Percentiles rank a stretch among this genome's conserved stretches.
phyloP scores from a whole-genome alignment of 139 green algal genomes.

The Limnomonas spitsbergensis region DNA sequence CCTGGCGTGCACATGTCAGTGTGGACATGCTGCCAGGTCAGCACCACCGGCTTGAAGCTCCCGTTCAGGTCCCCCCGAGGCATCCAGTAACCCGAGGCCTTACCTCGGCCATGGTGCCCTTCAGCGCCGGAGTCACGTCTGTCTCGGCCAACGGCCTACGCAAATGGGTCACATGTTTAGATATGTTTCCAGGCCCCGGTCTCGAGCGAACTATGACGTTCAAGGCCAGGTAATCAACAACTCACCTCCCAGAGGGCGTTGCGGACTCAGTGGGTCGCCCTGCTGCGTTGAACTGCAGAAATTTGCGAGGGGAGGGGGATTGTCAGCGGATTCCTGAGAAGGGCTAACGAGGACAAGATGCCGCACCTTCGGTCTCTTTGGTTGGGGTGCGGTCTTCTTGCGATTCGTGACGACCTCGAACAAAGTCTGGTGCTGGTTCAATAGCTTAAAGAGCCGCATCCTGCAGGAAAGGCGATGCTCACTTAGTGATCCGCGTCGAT shows the following conservation, averaged over 20 bases:
- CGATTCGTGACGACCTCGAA: slow-evolving; percentile 58
- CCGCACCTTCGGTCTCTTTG: slow-evolving; percentile 11
- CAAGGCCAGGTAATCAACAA: no score
- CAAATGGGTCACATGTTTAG: not conserved
- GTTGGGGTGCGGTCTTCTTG: not conserved
- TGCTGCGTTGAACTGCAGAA: slow-evolving; percentile 14
- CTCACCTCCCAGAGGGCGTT: not conserved
- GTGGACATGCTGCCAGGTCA: no score
- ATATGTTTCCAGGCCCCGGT: not conserved
- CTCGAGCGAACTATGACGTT: no score
- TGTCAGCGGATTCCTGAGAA: not conserved
- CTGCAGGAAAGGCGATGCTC: slow-evolving; percentile 33
- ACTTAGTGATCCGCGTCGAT: no score
- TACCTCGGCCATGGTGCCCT: not conserved
- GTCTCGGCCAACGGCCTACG: not conserved
- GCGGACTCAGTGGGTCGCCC: slow-evolving; percentile 10
- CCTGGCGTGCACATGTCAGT: no score
- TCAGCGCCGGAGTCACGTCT: not conserved
- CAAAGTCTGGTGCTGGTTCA: slow-evolving; percentile 57
- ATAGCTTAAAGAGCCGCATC: slow-evolving; percentile 51
- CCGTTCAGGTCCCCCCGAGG: no score
- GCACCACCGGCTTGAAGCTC: no score
- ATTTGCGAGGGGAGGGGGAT: not conserved
- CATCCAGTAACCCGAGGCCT: no score
- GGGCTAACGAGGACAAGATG: not conserved